Evolutionary conservation across 441 rosid species (phyloP).

Genomic region (Erysimum pusillum): DNA sequence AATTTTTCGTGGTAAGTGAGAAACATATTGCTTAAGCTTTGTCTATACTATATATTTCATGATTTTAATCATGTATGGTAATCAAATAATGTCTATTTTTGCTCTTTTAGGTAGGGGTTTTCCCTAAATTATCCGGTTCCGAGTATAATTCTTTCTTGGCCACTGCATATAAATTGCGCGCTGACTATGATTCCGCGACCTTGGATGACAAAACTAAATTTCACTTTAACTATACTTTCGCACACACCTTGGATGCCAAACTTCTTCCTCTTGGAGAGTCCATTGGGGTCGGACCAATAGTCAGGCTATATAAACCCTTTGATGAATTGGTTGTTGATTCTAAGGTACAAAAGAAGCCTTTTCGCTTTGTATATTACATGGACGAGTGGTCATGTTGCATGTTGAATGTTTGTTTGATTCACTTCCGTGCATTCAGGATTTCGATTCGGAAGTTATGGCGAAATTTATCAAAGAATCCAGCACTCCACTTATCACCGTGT

Average conservation of each 20-base stretch:
- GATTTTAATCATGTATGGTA: not conserved
- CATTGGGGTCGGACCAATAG: constrained; percentile 75
- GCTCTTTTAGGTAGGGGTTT: constrained; percentile 78
- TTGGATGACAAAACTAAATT: too few species aligned
- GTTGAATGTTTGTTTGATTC: not conserved
- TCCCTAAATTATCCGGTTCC: constrained; percentile 81
- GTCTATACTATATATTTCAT: too few species aligned
- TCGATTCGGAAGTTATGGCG: constrained; percentile 65
- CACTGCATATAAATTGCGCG: constrained; percentile 76
- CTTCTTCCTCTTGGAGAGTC: constrained; percentile 91
- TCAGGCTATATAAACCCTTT: constrained; percentile 95
- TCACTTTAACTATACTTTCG: constrained; percentile 45
- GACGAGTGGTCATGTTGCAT: not conserved
- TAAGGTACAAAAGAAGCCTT: constrained; percentile 55
- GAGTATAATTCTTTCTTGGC: constrained; percentile 77
- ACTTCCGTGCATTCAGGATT: constrained; percentile 62
- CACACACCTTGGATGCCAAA: constrained; percentile 81
- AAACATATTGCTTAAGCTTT: not conserved
- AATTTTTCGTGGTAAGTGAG: constrained; percentile 69
- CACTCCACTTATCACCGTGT: constrained; percentile 70
- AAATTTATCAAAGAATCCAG: constrained; percentile 80
- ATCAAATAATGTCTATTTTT: not conserved
- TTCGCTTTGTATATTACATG: constrained; percentile 1
- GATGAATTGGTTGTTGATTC: constrained; percentile 46
- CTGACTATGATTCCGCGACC: constrained; percentile 61